phyloP scores from a whole-genome alignment of 371 early-diverging fungal genomes.

The Coemansia sp. region DNA sequence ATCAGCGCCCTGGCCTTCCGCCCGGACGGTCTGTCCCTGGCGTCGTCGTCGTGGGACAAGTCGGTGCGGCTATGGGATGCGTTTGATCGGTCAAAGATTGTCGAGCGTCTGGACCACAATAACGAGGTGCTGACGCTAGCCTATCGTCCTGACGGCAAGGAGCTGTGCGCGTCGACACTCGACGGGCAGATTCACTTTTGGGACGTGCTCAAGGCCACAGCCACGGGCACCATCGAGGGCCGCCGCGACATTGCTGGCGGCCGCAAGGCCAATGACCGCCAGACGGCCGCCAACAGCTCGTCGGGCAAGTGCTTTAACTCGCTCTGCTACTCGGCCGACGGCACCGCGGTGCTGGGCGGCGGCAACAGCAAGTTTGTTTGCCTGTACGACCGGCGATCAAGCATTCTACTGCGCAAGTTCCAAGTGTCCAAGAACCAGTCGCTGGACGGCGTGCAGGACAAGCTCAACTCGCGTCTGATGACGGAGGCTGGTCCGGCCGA shows the following conservation, averaged over 20 bases:
- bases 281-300: conserved; percentile 79
- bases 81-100: conserved; percentile 78
- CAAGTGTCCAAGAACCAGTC: conserved; percentile 88
- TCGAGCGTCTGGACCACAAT: conserved; percentile 77
- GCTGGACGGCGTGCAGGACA: conserved; percentile 87
- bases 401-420: conserved; percentile 83
- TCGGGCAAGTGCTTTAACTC: conserved; percentile 89
- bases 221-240: conserved; percentile 80
- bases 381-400: conserved; percentile 82
- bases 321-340: conserved; percentile 93
- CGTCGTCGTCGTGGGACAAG: conserved; percentile 93
- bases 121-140: conserved; percentile 88
- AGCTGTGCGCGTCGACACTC: conserved; percentile 83
- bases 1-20: conserved; percentile 84
- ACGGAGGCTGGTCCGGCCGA: conserved; percentile 91
- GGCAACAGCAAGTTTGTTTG: conserved; percentile 94
- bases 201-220: conserved; percentile 72
- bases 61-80: conserved; percentile 93
- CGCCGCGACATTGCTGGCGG: conserved; percentile 92
- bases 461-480: conserved; percentile 87
- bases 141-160: conserved; percentile 87
- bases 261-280: conserved; percentile 70
- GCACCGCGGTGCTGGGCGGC: conserved; percentile 85
- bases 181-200: conserved; percentile 94
- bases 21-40: conserved; percentile 70